A percentile compares a stretch with the other conserved stretches of the same genome.
Conservation (phyloP, 345 rosid species). For the Gossypium longicalyx region DNA sequence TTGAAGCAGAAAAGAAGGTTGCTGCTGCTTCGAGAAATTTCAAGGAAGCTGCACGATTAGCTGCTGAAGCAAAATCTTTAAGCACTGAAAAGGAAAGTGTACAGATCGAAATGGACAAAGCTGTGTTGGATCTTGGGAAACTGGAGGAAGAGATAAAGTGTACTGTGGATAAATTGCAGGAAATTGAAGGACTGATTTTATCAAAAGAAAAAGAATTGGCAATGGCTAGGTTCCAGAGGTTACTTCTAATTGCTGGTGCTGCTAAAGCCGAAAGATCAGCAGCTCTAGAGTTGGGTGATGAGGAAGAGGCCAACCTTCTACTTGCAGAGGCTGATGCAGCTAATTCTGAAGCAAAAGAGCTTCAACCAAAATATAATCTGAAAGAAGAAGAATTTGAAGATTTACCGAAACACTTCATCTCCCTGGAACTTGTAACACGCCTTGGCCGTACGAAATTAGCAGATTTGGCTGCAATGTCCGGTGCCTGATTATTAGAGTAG, state of each 20-base stretch:
- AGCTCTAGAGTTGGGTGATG: conserved; percentile 65
- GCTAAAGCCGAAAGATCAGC: conserved; percentile 75
- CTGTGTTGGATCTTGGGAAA: conserved; percentile 43
- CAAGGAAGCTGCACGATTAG: conserved; percentile 89
- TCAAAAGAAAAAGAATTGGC: conserved; percentile 71
- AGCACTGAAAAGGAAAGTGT: conserved; percentile 55
- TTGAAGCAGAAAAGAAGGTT: conserved; percentile 85
- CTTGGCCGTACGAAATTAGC: conserved; percentile 51
- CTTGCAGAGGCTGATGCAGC: conserved; percentile 76
- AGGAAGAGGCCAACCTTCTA: conserved; percentile 72
- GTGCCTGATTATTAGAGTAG: conserved; percentile 17
- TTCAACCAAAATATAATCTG: conserved; percentile 41
- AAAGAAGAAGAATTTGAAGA: conserved; percentile 52
- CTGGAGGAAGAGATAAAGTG: conserved; percentile 54
- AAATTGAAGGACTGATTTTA: conserved; percentile 50
- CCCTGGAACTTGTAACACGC: conserved; percentile 70
- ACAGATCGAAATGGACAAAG: conserved; percentile 52
- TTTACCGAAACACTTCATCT: conserved; percentile 52
- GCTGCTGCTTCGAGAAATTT: conserved; percentile 84
- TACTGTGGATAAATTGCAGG: conserved; percentile 56
- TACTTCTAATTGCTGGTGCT: conserved; percentile 53
- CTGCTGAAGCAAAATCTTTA: conserved; percentile 84
- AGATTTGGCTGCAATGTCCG: conserved; percentile 45
- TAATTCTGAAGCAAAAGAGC: conserved; percentile 61
- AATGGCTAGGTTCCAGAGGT: conserved; percentile 66